phyloP scores from a whole-genome alignment of 768 basidiomycete species.

The Sutorius australiensis region DNA sequence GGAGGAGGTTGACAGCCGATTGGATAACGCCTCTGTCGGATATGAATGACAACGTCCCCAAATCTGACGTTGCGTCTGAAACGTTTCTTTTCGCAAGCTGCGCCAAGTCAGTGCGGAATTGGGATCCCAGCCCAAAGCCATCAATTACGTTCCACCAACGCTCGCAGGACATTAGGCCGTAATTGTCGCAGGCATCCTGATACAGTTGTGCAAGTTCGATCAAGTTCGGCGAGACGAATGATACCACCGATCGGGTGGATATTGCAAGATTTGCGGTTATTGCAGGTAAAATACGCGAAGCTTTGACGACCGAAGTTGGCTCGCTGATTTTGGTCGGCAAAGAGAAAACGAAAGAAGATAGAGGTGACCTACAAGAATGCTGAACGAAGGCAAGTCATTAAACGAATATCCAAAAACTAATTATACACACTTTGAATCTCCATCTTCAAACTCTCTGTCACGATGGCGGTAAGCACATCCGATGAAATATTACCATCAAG shows the following conservation, averaged over 20 bases:
- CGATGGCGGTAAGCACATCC: slow-evolving; percentile 46
- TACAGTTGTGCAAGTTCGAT: slow-evolving; percentile 69
- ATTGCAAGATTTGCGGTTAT: slow-evolving; percentile 39
- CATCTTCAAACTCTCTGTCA: slow-evolving; percentile 46
- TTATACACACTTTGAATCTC: slow-evolving; percentile 50
- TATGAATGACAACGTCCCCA: slow-evolving; percentile 57
- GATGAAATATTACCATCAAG: slow-evolving; percentile 74
- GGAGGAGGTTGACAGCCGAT: slow-evolving; percentile 78
- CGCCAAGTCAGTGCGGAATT: slow-evolving; percentile 64
- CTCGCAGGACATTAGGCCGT: slow-evolving; percentile 49
- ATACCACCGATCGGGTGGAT: slow-evolving; percentile 44
- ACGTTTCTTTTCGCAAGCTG: slow-evolving; percentile 49
- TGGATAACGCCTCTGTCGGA: slow-evolving; percentile 68
- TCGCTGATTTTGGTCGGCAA: slow-evolving; percentile 51
- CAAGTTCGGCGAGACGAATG: slow-evolving; percentile 81
- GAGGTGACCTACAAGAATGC: slow-evolving; percentile 66
- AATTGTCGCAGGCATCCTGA: slow-evolving; percentile 43
- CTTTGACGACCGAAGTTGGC: slow-evolving; percentile 89
- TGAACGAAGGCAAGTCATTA: slow-evolving; percentile 27
- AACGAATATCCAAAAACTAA: neutral
- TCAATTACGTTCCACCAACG: slow-evolving; percentile 68
- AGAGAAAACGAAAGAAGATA: neutral
- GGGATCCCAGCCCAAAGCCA: slow-evolving; percentile 57
- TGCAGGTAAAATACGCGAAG: slow-evolving; percentile 63
- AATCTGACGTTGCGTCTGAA: slow-evolving; percentile 37